A percentile compares a stretch with the other conserved stretches of the same genome.
Conservation (phyloP, 306 rosid genomes). For the Sphenostylis stenocarpa region DNA sequence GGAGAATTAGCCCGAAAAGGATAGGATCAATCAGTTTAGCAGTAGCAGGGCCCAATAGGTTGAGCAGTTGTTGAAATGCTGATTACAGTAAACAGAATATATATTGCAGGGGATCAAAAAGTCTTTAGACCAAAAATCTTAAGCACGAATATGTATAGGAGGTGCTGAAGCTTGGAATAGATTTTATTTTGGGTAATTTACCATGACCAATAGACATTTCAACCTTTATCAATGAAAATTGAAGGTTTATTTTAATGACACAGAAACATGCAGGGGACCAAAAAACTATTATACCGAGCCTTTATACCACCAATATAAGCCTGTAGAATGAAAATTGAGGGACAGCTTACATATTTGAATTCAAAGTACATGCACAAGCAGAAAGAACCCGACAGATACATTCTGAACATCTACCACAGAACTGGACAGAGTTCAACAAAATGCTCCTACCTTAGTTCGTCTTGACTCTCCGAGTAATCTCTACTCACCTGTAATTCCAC, state of each 20-base stretch:
- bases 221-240: not conserved
- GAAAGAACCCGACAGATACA: constrained; percentile 5
- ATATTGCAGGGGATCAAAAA: not conserved
- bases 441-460: constrained; percentile 3
- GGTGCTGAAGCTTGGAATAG: not conserved
- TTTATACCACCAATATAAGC: not conserved
- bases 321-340: constrained; percentile 5
- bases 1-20: not conserved
- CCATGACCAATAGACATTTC: not conserved
- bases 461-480: constrained; percentile 5
- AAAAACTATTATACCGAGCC: not conserved
- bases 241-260: constrained; percentile 3
- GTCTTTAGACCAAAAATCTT: not conserved
- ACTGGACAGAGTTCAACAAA: constrained; percentile 3
- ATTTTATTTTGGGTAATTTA: not conserved
- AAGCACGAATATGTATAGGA: not conserved
- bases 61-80: not conserved
- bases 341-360: constrained; percentile 14
- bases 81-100: not conserved
- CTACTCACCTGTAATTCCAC: constrained; percentile 29
- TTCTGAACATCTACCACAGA: constrained; percentile 1
- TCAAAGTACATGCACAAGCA: constrained; percentile 12
- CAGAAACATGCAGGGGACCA: not conserved
- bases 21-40: not conserved
- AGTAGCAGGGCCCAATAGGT: not conserved